phyloP scores from a whole-genome alignment of 805 yeast species.

The Starmera caribaea region DNA sequence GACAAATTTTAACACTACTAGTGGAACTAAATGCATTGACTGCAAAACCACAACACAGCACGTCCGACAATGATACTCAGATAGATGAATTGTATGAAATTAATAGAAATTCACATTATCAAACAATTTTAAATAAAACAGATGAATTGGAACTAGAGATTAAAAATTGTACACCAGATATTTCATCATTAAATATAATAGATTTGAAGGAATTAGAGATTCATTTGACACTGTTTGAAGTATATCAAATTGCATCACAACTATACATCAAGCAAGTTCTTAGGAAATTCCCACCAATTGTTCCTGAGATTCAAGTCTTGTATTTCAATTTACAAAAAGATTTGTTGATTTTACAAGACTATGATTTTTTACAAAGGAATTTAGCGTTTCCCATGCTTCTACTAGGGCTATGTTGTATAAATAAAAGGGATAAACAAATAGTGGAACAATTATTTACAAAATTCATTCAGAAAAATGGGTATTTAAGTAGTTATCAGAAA shows the following conservation, averaged over 20 bases:
- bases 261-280: slow-evolving; percentile 46
- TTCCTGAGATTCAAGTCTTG: slow-evolving; percentile 42
- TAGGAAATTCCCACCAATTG: slow-evolving; percentile 38
- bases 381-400: slow-evolving; percentile 32
- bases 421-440: slow-evolving; percentile 13
- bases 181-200: slow-evolving; percentile 23
- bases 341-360: slow-evolving; percentile 38
- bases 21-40: slow-evolving; percentile 11
- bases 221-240: slow-evolving; percentile 51
- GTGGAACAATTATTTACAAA: slow-evolving; percentile 18
- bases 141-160: slow-evolving; percentile 32
- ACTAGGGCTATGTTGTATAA: slow-evolving; percentile 23
- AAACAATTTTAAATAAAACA: slow-evolving; percentile 11
- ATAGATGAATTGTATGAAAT: slow-evolving; percentile 5
- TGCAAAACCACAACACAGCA: too few relatives aligned
- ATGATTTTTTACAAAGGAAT: slow-evolving; percentile 37
- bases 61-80: too few relatives aligned
- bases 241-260: slow-evolving; percentile 44
- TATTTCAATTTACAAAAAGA: slow-evolving; percentile 39
- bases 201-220: slow-evolving; percentile 37
- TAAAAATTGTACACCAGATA: slow-evolving; percentile 37
- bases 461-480: slow-evolving; percentile 21
- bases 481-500: slow-evolving; percentile 23
- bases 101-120: slow-evolving; percentile 9
- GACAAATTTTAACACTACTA: slow-evolving; percentile 12